Evolutionary conservation across 352 stramenopile species (phyloP), one percentile per base, ranked within the genome.

Genomic region (Globisporangium middletonii): DNA sequence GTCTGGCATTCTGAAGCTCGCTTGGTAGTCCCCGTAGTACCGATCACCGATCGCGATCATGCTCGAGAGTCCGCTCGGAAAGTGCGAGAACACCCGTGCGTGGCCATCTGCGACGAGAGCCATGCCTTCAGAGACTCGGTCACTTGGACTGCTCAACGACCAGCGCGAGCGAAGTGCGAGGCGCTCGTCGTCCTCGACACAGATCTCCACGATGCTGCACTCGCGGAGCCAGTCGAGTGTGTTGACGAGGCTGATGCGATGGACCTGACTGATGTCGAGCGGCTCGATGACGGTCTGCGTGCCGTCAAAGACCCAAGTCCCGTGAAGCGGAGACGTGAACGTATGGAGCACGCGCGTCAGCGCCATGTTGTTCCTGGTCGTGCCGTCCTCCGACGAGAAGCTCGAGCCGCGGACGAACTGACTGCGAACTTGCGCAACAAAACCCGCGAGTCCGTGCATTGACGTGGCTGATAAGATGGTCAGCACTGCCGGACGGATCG

Each of bases 371-470:
- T 46, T 62, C 37, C 47, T 33, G 27, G 28, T 44, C 13, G 44
- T 45, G 7, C 37, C 54, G 2, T 44, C 33, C 13, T 23, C 49
- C 7, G 49, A 23, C 30, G 44, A 42, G 0, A 42, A 50, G 38
- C 11, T 44, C 3, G 56, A 27, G 11, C 42, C 27, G 43, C 45
- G 26, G 65, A 38, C 49, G 62, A 77, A 64, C 65, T 70, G 27
- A 50, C 58, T 59, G 48, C 71, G 65, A 11, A 71, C 58, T 30
- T 79, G 71, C 4, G 71, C 68, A 35, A 75, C 68, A 37, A 73
- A 77, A 9, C 65, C 42, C 18, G 73, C 62, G 52, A 79, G 63
- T 2, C 71, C 68, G 19, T 69, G 62, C 71, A 79, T 75, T 3
- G 38, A 60, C 28, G 64, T 73, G 4, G 68, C 59, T 5, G 59